Base-by-base conservation (phyloP, 2,329 filamentous ascomycete species). In the Aspergillus sp. region DNA sequence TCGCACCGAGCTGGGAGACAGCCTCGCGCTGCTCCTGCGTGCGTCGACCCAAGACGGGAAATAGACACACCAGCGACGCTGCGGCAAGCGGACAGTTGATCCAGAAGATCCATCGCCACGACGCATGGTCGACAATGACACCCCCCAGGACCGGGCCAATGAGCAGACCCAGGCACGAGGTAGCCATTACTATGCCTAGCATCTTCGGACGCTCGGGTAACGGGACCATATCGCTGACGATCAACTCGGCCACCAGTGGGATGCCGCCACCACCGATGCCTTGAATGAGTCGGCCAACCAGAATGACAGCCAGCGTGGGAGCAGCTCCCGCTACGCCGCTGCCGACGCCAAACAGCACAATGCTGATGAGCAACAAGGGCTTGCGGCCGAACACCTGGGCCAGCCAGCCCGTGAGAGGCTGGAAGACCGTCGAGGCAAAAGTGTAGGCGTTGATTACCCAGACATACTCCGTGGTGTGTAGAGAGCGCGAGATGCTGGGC, bases 201-300 rank as follows among this genome's bases (percentile, higher is more conserved):
- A 61, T 67, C 47, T 56, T 59, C 5, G 59, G 61, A 11, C 66
- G 59, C 31, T 64, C 58, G 11, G 64, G 62, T 38, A 68, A 49
- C 2, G 64, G 64, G 5, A 75, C 66, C 11, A 76, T 57, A 50
- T 78, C 74, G 3, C 68, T 69, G 32, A 74, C 63, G 41, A 77
- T 69, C 19, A 75, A 60, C 32, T 71, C 64, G 21, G 70, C 69
- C 5, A 75, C 58, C 0, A 63, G 64, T 43, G 71, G 68, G 21
- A 76, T 69, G 1, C 74, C 74, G 1, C 75, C 73, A 10, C 72
- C 74, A 4, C 75, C 74, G n/a, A 74, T 59, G 3, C 75, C 75
- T 57, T 78, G 74, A 5, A 78, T 56, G 2, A 62, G 61, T 4
- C 75, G 66, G 9, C 73, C 75, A 5, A 23, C 19, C 11, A 43